These are phyloP conservation scores for Falciphora oryzae DNA, from an alignment of 2,329 filamentous ascomycete genomes.

Conservation along the genomic window DNA sequence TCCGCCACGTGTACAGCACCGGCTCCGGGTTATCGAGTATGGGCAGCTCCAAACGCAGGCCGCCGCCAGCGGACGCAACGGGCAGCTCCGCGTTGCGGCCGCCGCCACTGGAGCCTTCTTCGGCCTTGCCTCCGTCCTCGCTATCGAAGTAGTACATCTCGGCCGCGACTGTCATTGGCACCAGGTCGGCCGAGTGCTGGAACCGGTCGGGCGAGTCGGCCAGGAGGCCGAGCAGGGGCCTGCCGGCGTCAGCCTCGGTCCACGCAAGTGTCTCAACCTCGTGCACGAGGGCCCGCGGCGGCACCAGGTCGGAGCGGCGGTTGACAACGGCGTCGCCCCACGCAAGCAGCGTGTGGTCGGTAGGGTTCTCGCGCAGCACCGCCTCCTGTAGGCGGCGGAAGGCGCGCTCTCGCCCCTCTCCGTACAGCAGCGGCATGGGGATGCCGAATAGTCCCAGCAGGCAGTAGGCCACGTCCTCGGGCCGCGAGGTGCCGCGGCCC, in stretches of 20 bases:
- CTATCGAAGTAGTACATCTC: constrained; percentile 7
- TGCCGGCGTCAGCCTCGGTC: not conserved
- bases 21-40: not conserved
- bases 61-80: not conserved
- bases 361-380: constrained; percentile 12
- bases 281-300: constrained; percentile 4
- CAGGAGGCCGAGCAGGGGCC: constrained; percentile 8
- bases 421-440: constrained; percentile 17
- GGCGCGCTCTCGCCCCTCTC: constrained; percentile 14
- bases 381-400: constrained; percentile 18
- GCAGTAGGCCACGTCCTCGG: constrained; percentile 19
- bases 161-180: constrained; percentile 8
- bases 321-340: constrained; percentile 13
- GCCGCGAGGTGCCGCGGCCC: constrained; percentile 12
- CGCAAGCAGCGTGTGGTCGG: constrained; percentile 19
- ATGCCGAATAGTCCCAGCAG: constrained; percentile 18
- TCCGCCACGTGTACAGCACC: constrained; percentile 7
- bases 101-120: not conserved
- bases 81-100: not conserved
- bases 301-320: constrained; percentile 1
- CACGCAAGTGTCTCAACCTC: not conserved
- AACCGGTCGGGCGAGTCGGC: constrained; percentile 9
- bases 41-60: constrained; percentile 1
- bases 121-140: not conserved
- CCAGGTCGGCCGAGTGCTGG: constrained; percentile 5